phyloP scores from a whole-genome alignment of 306 rosid species.

The Neltuma alba region DNA sequence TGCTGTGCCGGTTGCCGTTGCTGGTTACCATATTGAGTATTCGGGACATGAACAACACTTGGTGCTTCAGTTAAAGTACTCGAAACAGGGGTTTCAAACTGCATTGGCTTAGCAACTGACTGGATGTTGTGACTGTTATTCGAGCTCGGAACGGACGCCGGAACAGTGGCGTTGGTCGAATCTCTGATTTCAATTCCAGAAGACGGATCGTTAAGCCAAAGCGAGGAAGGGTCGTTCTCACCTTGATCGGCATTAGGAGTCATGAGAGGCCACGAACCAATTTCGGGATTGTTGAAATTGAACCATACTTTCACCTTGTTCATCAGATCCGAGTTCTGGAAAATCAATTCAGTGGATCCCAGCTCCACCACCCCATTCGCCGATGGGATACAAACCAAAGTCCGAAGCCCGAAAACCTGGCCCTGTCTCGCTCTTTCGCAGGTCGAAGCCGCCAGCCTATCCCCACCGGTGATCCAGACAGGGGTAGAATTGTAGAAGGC shows the following conservation, averaged over 20 bases:
- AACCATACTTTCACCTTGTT: constrained; percentile 71
- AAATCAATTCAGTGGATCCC: constrained; percentile 51
- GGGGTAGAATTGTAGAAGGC: constrained; percentile 62
- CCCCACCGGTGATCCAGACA: constrained; percentile 73
- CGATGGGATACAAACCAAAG: constrained; percentile 79
- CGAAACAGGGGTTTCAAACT: constrained; percentile 61
- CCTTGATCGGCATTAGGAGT: constrained; percentile 59
- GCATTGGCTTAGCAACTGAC: constrained; percentile 46
- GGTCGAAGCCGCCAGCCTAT: constrained; percentile 43
- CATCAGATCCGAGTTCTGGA: constrained; percentile 75
- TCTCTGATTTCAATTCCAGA: constrained; percentile 55
- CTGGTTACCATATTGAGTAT: constrained; percentile 23
- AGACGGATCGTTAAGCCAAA: constrained; percentile 74
- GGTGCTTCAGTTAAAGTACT: constrained; percentile 69
- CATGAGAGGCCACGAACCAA: constrained; percentile 63
- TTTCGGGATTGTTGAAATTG: constrained; percentile 68
- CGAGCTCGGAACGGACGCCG: constrained; percentile 36
- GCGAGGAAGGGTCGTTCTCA: constrained; percentile 81
- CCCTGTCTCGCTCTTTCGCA: constrained; percentile 85
- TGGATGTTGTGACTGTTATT: constrained; percentile 27
- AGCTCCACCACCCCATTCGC: constrained; percentile 85
- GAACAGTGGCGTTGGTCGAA: constrained; percentile 35
- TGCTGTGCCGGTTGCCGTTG: constrained; percentile 33
- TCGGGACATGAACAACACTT: constrained; percentile 48
- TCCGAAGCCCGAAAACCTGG: constrained; percentile 64